Evolutionary conservation across 345 rosid genomes (phyloP), one percentile per base, ranked within the genome.

Genomic region (Kernera saxatilis): DNA sequence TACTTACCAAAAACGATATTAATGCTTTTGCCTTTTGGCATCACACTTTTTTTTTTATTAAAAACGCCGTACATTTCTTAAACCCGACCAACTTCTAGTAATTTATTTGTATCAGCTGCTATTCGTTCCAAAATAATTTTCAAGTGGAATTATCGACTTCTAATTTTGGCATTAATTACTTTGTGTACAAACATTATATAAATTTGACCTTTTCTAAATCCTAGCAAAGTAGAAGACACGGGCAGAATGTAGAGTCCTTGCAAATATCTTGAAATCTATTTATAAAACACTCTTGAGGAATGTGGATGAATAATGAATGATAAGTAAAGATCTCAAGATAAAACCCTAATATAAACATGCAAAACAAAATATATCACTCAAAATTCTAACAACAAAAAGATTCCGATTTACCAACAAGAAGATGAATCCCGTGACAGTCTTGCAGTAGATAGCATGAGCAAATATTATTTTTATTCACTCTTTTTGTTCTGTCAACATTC

Each of bases 371-470:
- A 30, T 12, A 3, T 29, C 53, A 21, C 54, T 69, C 29, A 17
- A 36, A 48, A 36, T 57, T 21, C 11, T 13, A 55, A 68, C 29
- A 27, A 66, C 40, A 37, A 14, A 33, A 57, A 23, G 37, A 69
- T 22, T 35, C 33, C 29, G 36, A 59, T 35, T 17, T 48, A 70
- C 67, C 49, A 70, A 58, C 15, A 35, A 27, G 21, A 58, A 70
- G 18, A 32, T 36, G 27, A 45, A 59, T 36, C 74, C 74, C 50
- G 70, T 64, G 74, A 45, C 21, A 46, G 27, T 25, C 67, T 15
- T 46, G 66, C 64, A 58, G 21, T 57, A 27, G 5, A 53, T 9
- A 36, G 45, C 65, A 33, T 22, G 2, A 33, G 10, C 19, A 46
- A 45, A 56, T 23, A 4, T 22, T 22, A 8, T 11, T 45, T 33